These are phyloP conservation scores for Scheffersomyces segobiensis DNA, from an alignment of 1,139 yeast species.

Conservation along the genomic window DNA sequence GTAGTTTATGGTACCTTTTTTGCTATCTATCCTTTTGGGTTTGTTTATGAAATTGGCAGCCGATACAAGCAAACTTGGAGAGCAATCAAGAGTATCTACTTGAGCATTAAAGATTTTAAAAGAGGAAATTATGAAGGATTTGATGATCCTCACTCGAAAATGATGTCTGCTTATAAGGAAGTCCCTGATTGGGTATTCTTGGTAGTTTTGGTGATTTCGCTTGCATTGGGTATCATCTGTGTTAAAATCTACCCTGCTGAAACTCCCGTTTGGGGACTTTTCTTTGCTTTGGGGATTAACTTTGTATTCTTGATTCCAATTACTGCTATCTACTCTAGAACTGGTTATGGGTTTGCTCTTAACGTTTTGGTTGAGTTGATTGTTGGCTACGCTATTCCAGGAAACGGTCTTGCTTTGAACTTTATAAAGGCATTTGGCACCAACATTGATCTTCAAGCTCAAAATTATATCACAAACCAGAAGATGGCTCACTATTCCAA, in stretches of 20 bases:
- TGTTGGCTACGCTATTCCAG: constrained; percentile 42
- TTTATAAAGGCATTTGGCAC: constrained; percentile 40
- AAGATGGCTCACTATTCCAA: constrained; percentile 63
- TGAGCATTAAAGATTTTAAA: constrained; percentile 7
- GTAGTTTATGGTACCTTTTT: too few relatives aligned
- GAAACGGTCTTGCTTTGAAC: constrained; percentile 38
- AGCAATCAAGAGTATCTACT: too few relatives aligned
- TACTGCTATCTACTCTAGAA: constrained; percentile 37
- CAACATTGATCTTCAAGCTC: constrained; percentile 58
- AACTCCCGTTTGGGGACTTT: constrained; percentile 18
- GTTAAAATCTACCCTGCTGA: constrained; percentile 11
- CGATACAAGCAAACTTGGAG: too few relatives aligned
- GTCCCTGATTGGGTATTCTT: constrained; percentile 25
- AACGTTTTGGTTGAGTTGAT: constrained; percentile 42
- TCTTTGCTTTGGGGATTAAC: constrained; percentile 34
- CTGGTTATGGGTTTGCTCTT: constrained; percentile 39
- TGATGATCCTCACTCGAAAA: constrained; percentile 18
- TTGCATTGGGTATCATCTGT: constrained; percentile 26
- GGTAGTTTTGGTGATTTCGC: constrained; percentile 24
- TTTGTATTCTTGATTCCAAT: constrained; percentile 37
- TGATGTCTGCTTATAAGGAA: constrained; percentile 22
- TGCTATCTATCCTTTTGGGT: too few relatives aligned
- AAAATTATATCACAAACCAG: constrained; percentile 50
- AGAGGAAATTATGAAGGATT: constrained; percentile 16
- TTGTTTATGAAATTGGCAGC: too few relatives aligned